These are phyloP conservation scores for Diaporthe citri DNA, from an alignment of 2,329 filamentous ascomycete genomes.

Conservation along the genomic window DNA sequence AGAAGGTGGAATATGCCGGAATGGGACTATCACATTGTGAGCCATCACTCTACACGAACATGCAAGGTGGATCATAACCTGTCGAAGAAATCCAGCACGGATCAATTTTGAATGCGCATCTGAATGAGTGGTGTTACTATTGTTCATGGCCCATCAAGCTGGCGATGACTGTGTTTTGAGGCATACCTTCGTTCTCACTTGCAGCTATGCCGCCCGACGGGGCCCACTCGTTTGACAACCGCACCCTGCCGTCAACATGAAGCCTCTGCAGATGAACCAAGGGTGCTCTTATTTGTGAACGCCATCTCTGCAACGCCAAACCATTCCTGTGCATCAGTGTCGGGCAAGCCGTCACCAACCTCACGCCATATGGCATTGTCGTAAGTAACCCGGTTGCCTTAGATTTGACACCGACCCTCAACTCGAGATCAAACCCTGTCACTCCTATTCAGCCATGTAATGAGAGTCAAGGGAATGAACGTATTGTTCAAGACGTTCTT, in stretches of 20 bases:
- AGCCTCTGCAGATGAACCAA: slow-evolving; percentile 34
- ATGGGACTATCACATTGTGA: slow-evolving; percentile 72
- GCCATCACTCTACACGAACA: not conserved
- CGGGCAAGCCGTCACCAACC: slow-evolving; percentile 8
- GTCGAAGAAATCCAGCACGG: slow-evolving; percentile 79
- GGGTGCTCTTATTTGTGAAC: not conserved
- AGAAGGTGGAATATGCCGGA: slow-evolving; percentile 93
- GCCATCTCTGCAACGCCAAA: slow-evolving; percentile 9
- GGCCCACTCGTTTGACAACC: slow-evolving; percentile 83
- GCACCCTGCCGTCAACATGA: slow-evolving; percentile 47
- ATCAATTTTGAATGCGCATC: slow-evolving; percentile 77
- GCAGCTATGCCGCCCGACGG: slow-evolving; percentile 78
- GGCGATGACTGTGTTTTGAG: not conserved
- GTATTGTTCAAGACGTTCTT: not conserved
- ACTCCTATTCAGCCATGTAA: not conserved
- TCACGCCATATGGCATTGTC: slow-evolving; percentile 37
- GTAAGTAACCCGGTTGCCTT: not conserved
- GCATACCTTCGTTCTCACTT: slow-evolving; percentile 65
- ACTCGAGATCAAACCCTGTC: not conserved
- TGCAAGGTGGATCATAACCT: slow-evolving; percentile 61
- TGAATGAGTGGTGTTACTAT: slow-evolving; percentile 44
- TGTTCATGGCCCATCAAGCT: not conserved
- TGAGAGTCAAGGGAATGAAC: not conserved
- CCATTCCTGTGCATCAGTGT: slow-evolving; percentile 1
- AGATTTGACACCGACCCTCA: not conserved